Evolutionary conservation across 306 rosid genomes (phyloP).

Genomic region (Herpetospermum pedunculosum): DNA sequence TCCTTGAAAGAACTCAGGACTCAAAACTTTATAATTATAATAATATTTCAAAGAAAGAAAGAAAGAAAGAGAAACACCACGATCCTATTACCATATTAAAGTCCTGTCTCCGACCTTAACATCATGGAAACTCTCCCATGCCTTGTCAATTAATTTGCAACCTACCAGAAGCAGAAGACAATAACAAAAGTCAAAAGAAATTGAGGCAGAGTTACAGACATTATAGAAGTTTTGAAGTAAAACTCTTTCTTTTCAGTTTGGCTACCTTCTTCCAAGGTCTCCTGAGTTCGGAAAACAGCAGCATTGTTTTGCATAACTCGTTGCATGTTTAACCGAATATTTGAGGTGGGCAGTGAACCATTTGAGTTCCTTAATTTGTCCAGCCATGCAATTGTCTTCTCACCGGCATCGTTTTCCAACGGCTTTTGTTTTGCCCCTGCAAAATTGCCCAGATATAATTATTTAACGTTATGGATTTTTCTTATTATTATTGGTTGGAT

Average conservation of each 20-base stretch:
- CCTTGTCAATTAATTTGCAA: slow-evolving; percentile 54
- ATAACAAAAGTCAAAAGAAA: neutral
- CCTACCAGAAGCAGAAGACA: slow-evolving; percentile 29
- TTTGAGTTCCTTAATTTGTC: slow-evolving; percentile 82
- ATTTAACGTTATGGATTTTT: neutral
- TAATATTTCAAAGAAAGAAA: neutral
- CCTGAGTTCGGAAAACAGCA: slow-evolving; percentile 97
- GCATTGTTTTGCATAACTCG: slow-evolving; percentile 93
- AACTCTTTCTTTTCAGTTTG: neutral
- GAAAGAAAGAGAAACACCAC: neutral
- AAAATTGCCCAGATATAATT: slow-evolving; percentile 12
- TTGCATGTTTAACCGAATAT: slow-evolving; percentile 88
- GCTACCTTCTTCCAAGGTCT: slow-evolving; percentile 83
- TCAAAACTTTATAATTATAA: neutral
- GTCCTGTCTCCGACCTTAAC: slow-evolving; percentile 58
- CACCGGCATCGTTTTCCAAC: slow-evolving; percentile 79
- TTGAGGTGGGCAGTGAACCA: slow-evolving; percentile 73
- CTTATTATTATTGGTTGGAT: neutral
- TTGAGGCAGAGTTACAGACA: neutral
- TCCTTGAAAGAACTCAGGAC: neutral
- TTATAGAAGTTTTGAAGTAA: neutral
- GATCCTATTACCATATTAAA: slow-evolving; percentile 54
- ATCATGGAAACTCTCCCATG: slow-evolving; percentile 63
- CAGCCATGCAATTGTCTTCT: slow-evolving; percentile 89
- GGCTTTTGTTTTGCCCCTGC: slow-evolving; percentile 82